Conservation (phyloP, 345 rosid species). For the Populus pruinosa region DNA sequence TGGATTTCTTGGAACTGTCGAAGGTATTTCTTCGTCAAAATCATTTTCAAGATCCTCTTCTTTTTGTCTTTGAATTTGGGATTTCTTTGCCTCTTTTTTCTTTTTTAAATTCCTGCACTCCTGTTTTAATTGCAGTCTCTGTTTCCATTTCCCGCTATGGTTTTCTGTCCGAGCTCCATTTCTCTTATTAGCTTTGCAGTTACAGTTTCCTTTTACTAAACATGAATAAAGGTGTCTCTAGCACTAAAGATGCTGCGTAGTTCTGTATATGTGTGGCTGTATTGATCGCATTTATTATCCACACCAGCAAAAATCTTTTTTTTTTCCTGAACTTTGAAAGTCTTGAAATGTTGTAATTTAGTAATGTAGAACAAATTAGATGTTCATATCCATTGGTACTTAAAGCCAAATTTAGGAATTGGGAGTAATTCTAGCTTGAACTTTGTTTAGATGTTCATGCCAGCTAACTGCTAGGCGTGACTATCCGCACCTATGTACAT, state of each 20-base stretch:
- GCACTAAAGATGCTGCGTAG: not conserved
- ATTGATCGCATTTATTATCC: not conserved
- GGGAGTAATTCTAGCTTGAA: not conserved
- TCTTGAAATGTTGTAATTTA: not conserved
- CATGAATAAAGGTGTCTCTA: not conserved
- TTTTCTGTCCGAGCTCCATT: not conserved
- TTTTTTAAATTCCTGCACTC: not conserved
- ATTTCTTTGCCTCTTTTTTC: not conserved
- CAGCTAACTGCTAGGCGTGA: not conserved
- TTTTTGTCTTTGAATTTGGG: not conserved
- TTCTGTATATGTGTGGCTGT: not conserved
- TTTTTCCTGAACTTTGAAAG: not conserved
- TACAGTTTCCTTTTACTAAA: not conserved
- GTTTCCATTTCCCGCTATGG: not conserved
- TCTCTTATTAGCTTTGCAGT: not conserved
- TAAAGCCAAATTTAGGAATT: not conserved
- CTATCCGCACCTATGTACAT: not conserved
- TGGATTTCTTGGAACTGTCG: conserved; percentile 74
- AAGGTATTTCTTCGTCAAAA: conserved; percentile 45
- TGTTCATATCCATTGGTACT: not conserved
- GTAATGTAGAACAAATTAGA: not conserved
- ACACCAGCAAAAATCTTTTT: not conserved
- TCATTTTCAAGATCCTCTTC: not conserved
- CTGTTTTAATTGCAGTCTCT: not conserved
- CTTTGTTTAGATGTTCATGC: not conserved